Percentiles rank a stretch among this genome's conserved stretches.
phyloP scores from a whole-genome alignment of 176 grass and related monocot species.

The Tuctoria greenei region DNA sequence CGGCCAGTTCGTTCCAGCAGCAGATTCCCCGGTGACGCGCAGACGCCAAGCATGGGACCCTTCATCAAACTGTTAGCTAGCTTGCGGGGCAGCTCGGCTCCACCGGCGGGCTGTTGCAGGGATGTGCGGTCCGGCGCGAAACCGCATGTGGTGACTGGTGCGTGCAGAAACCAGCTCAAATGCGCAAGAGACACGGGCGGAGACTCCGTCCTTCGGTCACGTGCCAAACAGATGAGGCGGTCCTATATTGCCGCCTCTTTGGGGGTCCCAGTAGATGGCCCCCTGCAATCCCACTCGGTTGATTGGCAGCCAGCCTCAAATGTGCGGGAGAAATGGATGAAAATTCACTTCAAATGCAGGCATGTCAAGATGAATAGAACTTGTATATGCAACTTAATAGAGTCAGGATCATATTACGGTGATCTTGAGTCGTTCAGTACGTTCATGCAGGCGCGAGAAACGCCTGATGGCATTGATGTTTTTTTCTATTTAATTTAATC shows the following conservation, averaged over 20 bases:
- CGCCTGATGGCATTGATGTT: not conserved
- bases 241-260: too few relatives aligned
- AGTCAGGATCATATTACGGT: too few relatives aligned
- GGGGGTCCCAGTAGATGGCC: not conserved
- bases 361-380: not conserved
- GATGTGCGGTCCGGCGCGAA: not conserved
- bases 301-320: not conserved
- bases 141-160: slow-evolving; percentile 2
- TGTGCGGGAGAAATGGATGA: not conserved
- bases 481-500: too few relatives aligned
- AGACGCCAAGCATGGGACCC: not conserved
- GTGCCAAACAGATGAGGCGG: not conserved
- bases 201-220: not conserved
- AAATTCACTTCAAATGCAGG: not conserved
- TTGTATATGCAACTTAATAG: not conserved
- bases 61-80: slow-evolving; percentile 7
- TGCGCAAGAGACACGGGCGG: not conserved
- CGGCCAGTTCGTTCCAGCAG: not conserved
- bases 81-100: not conserved
- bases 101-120: not conserved
- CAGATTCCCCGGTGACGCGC: slow-evolving; percentile 16
- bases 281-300: not conserved
- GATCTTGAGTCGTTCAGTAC: too few relatives aligned
- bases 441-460: too few relatives aligned
- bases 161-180: not conserved